Evolutionary conservation across 129 eudicot genomes (phyloP).

Genomic region (Escallonia rubra): DNA sequence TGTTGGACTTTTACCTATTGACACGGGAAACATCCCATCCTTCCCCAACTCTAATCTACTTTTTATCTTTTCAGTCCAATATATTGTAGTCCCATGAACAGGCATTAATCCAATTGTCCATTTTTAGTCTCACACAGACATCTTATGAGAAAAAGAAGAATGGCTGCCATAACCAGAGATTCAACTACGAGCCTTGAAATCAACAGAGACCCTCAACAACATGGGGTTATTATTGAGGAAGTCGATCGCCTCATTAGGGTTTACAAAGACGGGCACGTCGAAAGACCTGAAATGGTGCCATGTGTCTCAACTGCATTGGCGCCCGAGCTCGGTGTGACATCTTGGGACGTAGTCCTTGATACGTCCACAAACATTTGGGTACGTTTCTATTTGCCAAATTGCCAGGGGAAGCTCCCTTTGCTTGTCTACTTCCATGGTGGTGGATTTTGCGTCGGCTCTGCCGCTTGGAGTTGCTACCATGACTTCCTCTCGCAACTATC

Average conservation of each 20-base stretch:
- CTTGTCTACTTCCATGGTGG: constrained; percentile 89
- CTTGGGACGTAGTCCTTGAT: constrained; percentile 51
- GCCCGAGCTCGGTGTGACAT: constrained; percentile 40
- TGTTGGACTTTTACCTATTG: background rate
- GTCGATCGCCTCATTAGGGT: constrained; percentile 61
- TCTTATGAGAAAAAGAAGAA: constrained; percentile 36
- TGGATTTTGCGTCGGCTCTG: constrained; percentile 90
- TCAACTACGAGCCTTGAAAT: constrained; percentile 34
- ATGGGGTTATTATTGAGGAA: constrained; percentile 41
- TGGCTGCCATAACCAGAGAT: constrained; percentile 40
- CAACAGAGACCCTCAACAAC: constrained; percentile 33
- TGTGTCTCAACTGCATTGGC: constrained; percentile 40
- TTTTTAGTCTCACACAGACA: background rate
- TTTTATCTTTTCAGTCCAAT: background rate
- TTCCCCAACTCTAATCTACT: background rate
- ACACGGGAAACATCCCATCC: background rate
- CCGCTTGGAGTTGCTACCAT: constrained; percentile 91
- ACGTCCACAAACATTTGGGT: constrained; percentile 60
- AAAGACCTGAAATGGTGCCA: constrained; percentile 50
- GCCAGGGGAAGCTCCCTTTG: constrained; percentile 35
- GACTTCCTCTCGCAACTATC: constrained; percentile 58
- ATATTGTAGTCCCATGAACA: background rate
- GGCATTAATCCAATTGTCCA: background rate
- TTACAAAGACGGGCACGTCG: constrained; percentile 72
- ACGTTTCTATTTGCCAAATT: constrained; percentile 69